phyloP scores from a whole-genome alignment of 106 monocot genomes.

The Dioscorea dumetorum region DNA sequence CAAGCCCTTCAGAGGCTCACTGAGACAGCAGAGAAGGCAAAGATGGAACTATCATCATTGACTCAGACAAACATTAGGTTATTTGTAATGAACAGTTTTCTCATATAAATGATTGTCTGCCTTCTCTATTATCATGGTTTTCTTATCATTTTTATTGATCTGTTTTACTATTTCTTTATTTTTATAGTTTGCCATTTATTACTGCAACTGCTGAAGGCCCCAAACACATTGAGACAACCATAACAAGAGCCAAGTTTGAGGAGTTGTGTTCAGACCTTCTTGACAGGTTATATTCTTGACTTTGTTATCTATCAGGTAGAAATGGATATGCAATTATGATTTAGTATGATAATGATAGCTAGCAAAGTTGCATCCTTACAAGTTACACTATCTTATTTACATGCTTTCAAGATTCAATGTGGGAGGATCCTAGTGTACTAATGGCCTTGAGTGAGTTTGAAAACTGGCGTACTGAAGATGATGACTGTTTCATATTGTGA shows the following conservation, averaged over 20 bases:
- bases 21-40: slow-evolving; percentile 90
- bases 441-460: background rate
- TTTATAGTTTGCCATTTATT: slow-evolving; percentile 76
- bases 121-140: background rate
- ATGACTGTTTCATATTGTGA: too few species aligned
- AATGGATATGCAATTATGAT: background rate
- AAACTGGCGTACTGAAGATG: too few species aligned
- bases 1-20: slow-evolving; percentile 87
- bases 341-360: too few species aligned
- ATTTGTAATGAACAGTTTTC: background rate
- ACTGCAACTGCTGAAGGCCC: slow-evolving; percentile 93
- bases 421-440: background rate
- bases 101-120: background rate
- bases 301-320: background rate
- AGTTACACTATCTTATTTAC: too few species aligned
- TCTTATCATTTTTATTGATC: background rate
- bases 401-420: too few species aligned
- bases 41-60: slow-evolving; percentile 82
- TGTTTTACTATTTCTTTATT: background rate
- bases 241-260: slow-evolving; percentile 85
- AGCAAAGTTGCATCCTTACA: too few species aligned
- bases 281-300: slow-evolving; percentile 39
- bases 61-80: slow-evolving; percentile 88
- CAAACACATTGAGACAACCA: slow-evolving; percentile 83
- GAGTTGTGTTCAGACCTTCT: slow-evolving; percentile 89